Conservation (phyloP, 345 rosid genomes). For the Salix koriyanagi region DNA sequence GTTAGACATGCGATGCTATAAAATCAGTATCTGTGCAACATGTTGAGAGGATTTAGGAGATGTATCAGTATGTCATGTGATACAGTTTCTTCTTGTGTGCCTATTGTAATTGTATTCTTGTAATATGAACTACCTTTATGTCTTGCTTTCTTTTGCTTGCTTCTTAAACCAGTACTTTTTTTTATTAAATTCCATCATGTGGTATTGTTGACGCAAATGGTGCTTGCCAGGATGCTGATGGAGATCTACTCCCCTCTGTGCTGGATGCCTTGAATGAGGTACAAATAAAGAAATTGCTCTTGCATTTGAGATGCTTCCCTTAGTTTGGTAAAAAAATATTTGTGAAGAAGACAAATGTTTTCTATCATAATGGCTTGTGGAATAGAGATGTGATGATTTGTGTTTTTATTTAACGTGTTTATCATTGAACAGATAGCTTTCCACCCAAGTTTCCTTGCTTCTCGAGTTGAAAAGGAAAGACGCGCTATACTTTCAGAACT, state of each 20-base stretch:
- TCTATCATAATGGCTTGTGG: not conserved
- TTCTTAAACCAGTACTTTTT: not conserved
- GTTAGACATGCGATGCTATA: not conserved
- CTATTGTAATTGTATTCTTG: not conserved
- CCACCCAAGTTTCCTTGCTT: constrained; percentile 87
- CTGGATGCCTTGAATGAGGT: constrained; percentile 98
- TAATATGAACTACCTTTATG: not conserved
- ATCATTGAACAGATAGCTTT: constrained; percentile 73
- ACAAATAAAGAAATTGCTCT: constrained; percentile 4
- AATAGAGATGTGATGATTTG: not conserved
- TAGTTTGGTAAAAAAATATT: not conserved
- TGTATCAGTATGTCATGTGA: not conserved
- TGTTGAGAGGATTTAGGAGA: not conserved
- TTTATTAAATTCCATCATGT: not conserved
- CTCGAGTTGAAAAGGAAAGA: constrained; percentile 95
- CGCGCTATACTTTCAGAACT: constrained; percentile 98
- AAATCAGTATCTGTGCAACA: not conserved
- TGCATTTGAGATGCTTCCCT: constrained; percentile 1
- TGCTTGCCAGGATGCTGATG: constrained; percentile 69
- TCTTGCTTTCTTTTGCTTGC: not conserved
- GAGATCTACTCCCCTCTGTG: constrained; percentile 75
- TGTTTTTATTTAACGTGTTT: not conserved
- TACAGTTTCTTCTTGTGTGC: not conserved
- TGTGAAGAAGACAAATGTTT: not conserved
- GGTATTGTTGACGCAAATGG: constrained; percentile 20